Base-by-base conservation (phyloP, 352 stramenopile species). In the Globisporangium canariense region DNA sequence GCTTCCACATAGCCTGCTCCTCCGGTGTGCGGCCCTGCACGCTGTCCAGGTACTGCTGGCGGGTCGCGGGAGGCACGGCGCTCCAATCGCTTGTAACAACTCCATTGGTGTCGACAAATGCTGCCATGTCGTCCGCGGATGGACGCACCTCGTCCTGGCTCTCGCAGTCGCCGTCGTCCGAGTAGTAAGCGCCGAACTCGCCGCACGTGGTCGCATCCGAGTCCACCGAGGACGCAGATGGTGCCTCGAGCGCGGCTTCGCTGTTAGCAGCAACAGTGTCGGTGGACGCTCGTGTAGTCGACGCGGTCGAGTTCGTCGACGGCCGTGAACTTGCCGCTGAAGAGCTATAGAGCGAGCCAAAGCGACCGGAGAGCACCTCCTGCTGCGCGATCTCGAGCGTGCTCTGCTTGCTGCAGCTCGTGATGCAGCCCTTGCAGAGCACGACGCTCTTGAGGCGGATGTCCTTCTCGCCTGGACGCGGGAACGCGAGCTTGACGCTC, bases 401-500 rank as follows among this genome's bases (percentile, higher is more conserved):
- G 32, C 58, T 64, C 49, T 57, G 45, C 28, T 64, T 46, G 45
- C 43, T 57, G 11, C 20, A 38, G 30, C 4, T 46, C 16, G 46
- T 30, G 49, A 64, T 45, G 49, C 58, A 64, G 20, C 45, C 16
- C 49, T 64, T 64, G 58, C 58, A 64, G 18, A 64, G n/a, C 45
- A 34, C 55, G 32, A 64, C 46, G 56, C 50, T 52, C 40, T 61
- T 61, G 40, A 61, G 38, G 3, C 47, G 32, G n/a, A 64, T 32
- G 7, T 83, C 75, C 58, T 88, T 82, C 63, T 87, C 85, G 63
- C 75, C 71, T 14, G 71, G 73, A 32, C 80, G 64, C 49, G 79
- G 75, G 8, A 83, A 65, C 0, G 64, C 69, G 13, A 83, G 60
- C 55, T 83, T 76, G 56, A 85, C 79, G 61, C 51, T 64, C 51